Evolutionary conservation across 2,329 filamentous ascomycete genomes (phyloP).

Genomic region (Fusarium anthophilum): DNA sequence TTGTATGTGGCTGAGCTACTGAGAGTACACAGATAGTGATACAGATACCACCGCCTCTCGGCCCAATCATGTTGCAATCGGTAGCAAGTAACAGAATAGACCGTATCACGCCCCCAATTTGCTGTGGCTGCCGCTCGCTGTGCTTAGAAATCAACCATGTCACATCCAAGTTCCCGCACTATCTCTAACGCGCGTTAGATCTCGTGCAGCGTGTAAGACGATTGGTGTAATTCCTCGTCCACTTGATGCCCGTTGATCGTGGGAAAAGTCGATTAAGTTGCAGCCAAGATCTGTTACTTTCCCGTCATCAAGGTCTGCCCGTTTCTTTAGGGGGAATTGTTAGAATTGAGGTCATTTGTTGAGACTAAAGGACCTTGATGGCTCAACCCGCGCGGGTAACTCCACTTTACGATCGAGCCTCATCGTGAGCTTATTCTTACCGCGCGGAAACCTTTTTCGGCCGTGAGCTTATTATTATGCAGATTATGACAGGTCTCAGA

Average conservation of each 20-base stretch:
- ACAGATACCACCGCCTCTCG: neutral
- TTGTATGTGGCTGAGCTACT: neutral
- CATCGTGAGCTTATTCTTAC: neutral
- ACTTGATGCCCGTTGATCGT: neutral
- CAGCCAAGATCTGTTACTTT: neutral
- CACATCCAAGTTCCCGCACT: neutral
- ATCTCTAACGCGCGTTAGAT: conserved; percentile 3
- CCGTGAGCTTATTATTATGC: neutral
- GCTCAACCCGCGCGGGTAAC: neutral
- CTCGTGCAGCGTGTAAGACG: neutral
- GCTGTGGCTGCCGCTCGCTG: neutral
- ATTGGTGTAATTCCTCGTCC: neutral
- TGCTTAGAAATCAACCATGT: neutral
- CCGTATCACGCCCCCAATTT: neutral
- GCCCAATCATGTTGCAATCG: neutral
- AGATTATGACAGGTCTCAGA: neutral
- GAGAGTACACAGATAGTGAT: neutral
- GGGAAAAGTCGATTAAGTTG: neutral
- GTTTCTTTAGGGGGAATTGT: neutral
- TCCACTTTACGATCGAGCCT: neutral
- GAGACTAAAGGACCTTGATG: neutral
- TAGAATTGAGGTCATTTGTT: neutral
- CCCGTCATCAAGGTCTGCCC: neutral
- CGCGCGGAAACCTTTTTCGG: neutral
- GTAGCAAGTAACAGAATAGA: neutral